Evolutionary conservation across 352 stramenopile genomes (phyloP).

Genomic region (Phytophthora foliorum): DNA sequence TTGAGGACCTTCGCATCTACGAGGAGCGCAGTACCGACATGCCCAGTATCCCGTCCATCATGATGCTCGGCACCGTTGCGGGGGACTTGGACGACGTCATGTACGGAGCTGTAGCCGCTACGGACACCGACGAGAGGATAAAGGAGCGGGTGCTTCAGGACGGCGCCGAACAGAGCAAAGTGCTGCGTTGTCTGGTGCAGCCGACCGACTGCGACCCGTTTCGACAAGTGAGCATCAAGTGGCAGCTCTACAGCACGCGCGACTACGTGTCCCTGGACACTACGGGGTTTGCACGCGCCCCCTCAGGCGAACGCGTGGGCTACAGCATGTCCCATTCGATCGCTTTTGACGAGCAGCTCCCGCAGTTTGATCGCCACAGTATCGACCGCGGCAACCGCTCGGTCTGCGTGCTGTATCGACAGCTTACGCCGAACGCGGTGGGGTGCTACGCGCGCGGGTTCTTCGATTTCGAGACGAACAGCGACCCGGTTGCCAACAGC

Average conservation of each 20-base stretch:
- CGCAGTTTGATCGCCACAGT: conserved; percentile 45
- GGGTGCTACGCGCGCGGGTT: conserved; percentile 46
- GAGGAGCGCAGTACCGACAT: conserved; percentile 27
- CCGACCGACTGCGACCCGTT: conserved; percentile 46
- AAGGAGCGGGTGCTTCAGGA: conserved; percentile 50
- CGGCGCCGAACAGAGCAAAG: conserved; percentile 34
- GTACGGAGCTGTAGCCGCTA: conserved; percentile 46
- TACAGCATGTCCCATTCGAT: conserved; percentile 61
- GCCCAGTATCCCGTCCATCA: conserved; percentile 27
- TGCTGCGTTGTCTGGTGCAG: conserved; percentile 22
- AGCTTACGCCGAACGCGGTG: conserved; percentile 39
- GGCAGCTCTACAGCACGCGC: conserved; percentile 46
- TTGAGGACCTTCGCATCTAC: conserved; percentile 38
- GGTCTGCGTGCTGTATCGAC: conserved; percentile 54
- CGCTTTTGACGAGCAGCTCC: conserved; percentile 45
- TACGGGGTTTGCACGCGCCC: conserved; percentile 41
- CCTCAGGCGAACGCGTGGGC: conserved; percentile 52
- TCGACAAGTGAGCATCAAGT: conserved; percentile 58
- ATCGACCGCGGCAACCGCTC: conserved; percentile 57
- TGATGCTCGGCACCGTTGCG: conserved; percentile 32
- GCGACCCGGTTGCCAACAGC: conserved; percentile 25
- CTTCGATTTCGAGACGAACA: conserved; percentile 39
- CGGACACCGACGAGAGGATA: conserved; percentile 40
- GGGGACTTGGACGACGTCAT: conserved; percentile 56
- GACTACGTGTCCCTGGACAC: conserved; percentile 54